Percentiles rank a stretch among this genome's conserved stretches.
These are phyloP conservation scores for Collybiopsis confluens DNA, from an alignment of 768 basidiomycete genomes.

Conservation along the genomic window DNA sequence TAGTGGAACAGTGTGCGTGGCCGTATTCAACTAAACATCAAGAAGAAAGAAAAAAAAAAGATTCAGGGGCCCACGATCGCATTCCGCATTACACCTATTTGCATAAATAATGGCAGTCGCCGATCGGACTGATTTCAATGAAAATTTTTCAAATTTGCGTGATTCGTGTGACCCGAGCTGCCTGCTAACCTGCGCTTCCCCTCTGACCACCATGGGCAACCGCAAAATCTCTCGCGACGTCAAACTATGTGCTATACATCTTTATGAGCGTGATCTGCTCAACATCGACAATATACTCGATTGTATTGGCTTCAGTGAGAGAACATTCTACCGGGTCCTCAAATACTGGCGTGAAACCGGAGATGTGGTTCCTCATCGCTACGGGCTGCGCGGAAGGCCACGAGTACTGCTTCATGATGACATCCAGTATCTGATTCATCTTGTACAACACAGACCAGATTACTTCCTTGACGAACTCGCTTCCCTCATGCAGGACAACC, in stretches of 20 bases:
- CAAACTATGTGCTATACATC: slow-evolving; percentile 24
- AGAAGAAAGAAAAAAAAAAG: too few species aligned
- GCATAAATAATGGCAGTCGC: too few species aligned
- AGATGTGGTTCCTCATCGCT: slow-evolving; percentile 17
- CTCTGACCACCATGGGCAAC: slow-evolving; percentile 13
- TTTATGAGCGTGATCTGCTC: slow-evolving; percentile 17
- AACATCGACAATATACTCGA: slow-evolving; percentile 18
- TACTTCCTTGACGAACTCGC: slow-evolving; percentile 32
- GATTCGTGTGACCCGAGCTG: too few species aligned
- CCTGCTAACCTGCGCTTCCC: too few species aligned
- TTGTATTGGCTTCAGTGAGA: slow-evolving; percentile 16
- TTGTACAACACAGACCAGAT: slow-evolving; percentile 21
- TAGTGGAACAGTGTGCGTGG: too few species aligned
- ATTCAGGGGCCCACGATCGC: too few species aligned
- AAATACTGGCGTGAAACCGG: slow-evolving; percentile 23
- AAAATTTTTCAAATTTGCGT: too few species aligned
- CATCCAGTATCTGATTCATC: slow-evolving; percentile 18
- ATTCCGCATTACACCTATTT: too few species aligned
- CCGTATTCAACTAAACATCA: too few species aligned
- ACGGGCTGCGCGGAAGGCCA: background rate
- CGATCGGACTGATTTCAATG: too few species aligned
- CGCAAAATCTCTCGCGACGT: slow-evolving; percentile 20
- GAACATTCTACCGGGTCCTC: slow-evolving; percentile 20
- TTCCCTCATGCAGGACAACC: slow-evolving; percentile 20
- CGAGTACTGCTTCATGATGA: slow-evolving; percentile 16